Percentiles rank a stretch among this genome's conserved stretches.
Evolutionary conservation across 169 alveolate species (phyloP).

Genomic region (Plasmodium gonderi): DNA sequence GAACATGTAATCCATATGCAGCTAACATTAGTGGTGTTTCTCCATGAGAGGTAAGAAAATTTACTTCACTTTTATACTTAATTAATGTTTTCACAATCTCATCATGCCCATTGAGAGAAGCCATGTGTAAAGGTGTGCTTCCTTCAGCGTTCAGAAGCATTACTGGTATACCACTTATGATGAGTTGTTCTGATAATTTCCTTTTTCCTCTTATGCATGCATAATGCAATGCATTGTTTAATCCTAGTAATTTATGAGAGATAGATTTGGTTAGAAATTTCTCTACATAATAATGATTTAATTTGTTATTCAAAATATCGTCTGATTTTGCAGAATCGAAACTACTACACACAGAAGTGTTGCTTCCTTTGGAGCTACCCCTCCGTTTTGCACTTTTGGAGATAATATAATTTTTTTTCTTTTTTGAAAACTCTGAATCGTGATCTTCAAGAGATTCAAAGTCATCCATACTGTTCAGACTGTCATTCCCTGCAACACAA

Average conservation of each 20-base stretch:
- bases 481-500: too few relatives aligned
- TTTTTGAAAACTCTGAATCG: not conserved
- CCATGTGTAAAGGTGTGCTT: conserved; percentile 91
- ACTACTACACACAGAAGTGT: conserved; percentile 27
- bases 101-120: conserved; percentile 86
- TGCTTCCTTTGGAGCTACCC: conserved; percentile 83
- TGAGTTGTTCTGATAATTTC: conserved; percentile 83
- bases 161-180: conserved; percentile 85
- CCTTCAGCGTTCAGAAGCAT: conserved; percentile 86
- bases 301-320: conserved; percentile 22
- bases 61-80: conserved; percentile 78
- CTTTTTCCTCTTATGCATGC: conserved; percentile 90
- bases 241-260: conserved; percentile 85
- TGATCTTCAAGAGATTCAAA: too few relatives aligned
- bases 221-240: conserved; percentile 87
- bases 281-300: conserved; percentile 19
- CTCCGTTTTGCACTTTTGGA: not conserved
- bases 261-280: conserved; percentile 79
- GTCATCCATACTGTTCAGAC: too few relatives aligned
- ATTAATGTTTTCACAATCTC: conserved; percentile 85
- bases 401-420: not conserved
- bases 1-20: conserved; percentile 83
- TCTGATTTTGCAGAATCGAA: conserved; percentile 4
- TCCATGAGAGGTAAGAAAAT: conserved; percentile 82
- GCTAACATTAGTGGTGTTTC: conserved; percentile 90